Evolutionary conservation across 805 yeast genomes (phyloP).

Genomic region (Kluyveromyces aestuarii): DNA sequence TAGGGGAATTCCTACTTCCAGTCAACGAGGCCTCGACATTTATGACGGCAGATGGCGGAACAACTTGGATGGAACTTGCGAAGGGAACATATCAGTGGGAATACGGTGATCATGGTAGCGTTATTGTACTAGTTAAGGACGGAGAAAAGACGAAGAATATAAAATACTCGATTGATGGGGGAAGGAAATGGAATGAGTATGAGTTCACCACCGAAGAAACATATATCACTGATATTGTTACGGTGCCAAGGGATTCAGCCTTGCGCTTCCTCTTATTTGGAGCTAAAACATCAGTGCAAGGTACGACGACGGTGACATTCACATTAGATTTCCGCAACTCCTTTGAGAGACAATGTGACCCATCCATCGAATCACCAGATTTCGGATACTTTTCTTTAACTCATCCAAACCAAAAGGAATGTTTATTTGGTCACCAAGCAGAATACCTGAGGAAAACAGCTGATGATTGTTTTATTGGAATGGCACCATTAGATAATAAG

Average conservation of each 20-base stretch:
- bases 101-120: slow-evolving; percentile 89
- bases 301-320: slow-evolving; percentile 37
- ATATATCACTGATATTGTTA: slow-evolving; percentile 61
- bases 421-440: slow-evolving; percentile 66
- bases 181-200: slow-evolving; percentile 62
- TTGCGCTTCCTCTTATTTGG: slow-evolving; percentile 64
- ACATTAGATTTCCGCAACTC: slow-evolving; percentile 51
- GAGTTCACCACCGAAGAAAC: slow-evolving; percentile 51
- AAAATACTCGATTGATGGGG: slow-evolving; percentile 68
- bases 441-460: slow-evolving; percentile 49
- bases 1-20: slow-evolving; percentile 51
- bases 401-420: slow-evolving; percentile 44
- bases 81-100: slow-evolving; percentile 86
- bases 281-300: slow-evolving; percentile 35
- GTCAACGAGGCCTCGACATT: slow-evolving; percentile 55
- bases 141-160: slow-evolving; percentile 49
- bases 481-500: slow-evolving; percentile 49
- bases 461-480: slow-evolving; percentile 58
- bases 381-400: slow-evolving; percentile 57
- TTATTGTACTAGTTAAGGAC: slow-evolving; percentile 62
- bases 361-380: slow-evolving; percentile 34
- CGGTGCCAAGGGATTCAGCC: slow-evolving; percentile 89
- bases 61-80: slow-evolving; percentile 72
- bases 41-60: slow-evolving; percentile 84
- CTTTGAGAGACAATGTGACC: slow-evolving; percentile 48